Evolutionary conservation across 139 green algal species (phyloP), one percentile per base, ranked within the genome.

Genomic region (Haematococcus sp.): DNA sequence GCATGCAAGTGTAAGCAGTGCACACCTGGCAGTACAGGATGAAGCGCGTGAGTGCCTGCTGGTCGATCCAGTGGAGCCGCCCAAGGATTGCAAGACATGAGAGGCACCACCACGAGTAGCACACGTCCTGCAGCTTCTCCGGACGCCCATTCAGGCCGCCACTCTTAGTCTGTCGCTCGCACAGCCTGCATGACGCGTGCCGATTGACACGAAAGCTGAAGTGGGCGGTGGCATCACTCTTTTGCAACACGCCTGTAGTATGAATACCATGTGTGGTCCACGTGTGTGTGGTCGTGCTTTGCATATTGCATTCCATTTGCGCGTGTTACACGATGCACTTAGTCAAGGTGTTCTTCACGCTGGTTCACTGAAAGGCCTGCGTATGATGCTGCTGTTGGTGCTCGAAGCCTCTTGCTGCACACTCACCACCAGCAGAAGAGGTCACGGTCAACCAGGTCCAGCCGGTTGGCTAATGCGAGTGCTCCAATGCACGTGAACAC

Each of bases 21-120:
- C 75, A 15, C 68, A 83, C 88, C 84, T 97, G 93, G 78, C 92
- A 97, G 64, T 88, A 82, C 7, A 97, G 83, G 51, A 98, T 97
- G 87, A 97, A 98, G 31, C 58, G 60, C 15, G 75, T 86, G 20
- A 97, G 88, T 2, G 84, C 91, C 2, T 70, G 15, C 32, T 77
- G 68, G 82, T 98, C 93, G 40, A 99, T 97, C 96, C 96, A 99
- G 75, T 97, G 88, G 60, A 97, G 79, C 28, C 90, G 72, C 1
- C 85, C 86, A 43, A 99, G 75, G n/a, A 98, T 94, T 64, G 74
- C 71, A 13, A 99, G 87, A 25, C 88, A 90, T 0, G 92, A 97
- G 22, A 99, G 78, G 69, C 96, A 97, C 96, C 96, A 99, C 96
- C 96, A 99, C 15, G 89, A 96, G 82, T 98, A 98, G 84, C 94